Evolutionary conservation across 1,139 yeast genomes (phyloP).

Genomic region (Hemisphaericaspora lyxosophila): DNA sequence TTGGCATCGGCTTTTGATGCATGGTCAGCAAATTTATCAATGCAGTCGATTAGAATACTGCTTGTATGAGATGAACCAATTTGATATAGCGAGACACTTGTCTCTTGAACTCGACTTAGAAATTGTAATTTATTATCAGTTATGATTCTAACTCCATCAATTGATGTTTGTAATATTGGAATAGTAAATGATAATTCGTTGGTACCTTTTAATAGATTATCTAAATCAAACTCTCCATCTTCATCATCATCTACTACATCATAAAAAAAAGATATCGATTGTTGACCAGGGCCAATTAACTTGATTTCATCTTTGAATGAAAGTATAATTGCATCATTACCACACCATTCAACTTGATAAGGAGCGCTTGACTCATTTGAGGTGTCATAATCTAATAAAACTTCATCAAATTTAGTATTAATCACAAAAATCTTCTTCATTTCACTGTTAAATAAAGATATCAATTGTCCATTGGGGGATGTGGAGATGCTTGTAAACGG

Average conservation of each 20-base stretch:
- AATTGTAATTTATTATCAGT: constrained; percentile 62
- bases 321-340: constrained; percentile 73
- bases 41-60: constrained; percentile 78
- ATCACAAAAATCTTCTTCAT: constrained; percentile 52
- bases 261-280: constrained; percentile 49
- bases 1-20: constrained; percentile 87
- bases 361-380: constrained; percentile 37
- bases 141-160: constrained; percentile 72
- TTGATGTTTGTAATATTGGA: constrained; percentile 48
- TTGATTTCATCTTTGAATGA: constrained; percentile 63
- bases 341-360: constrained; percentile 73
- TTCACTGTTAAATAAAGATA: constrained; percentile 53
- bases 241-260: constrained; percentile 39
- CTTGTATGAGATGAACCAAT: constrained; percentile 85
- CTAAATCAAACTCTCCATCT: constrained; percentile 25
- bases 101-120: constrained; percentile 60
- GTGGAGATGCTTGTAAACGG: constrained; percentile 54
- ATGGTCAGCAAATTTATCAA: constrained; percentile 66
- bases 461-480: constrained; percentile 62
- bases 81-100: constrained; percentile 63
- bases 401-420: constrained; percentile 49
- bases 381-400: constrained; percentile 52
- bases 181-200: constrained; percentile 30
- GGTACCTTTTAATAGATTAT: constrained; percentile 17
- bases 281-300: constrained; percentile 72